Base-by-base conservation (phyloP, 163 green algal genomes). In the Scenedesmus sp. region DNA sequence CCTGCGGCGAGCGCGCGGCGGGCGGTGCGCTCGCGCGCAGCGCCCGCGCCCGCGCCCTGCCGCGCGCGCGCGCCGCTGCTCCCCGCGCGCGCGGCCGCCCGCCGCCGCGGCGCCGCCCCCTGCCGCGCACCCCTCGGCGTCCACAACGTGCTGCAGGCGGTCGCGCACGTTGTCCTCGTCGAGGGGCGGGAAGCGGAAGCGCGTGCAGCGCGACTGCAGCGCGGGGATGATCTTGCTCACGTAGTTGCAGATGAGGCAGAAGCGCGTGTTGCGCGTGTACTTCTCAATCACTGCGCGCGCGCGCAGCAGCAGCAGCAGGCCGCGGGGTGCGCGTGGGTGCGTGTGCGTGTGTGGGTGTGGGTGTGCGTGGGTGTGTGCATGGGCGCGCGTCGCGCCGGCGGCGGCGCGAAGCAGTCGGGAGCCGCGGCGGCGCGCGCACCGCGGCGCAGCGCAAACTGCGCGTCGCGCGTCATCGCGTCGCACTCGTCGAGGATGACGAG, bases 181-280 rank as follows among this genome's bases (percentile, higher is more conserved):
- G 73, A 99, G 86, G 3, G 96, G 96, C 18, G 94, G 87, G 78
- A 99, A 99, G 48, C 97, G 87, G 89, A 99, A 99, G 63, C 92
- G 87, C 31, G 95, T 99, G 87, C 96, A 99, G n/a, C 96, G 88
- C 0, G 92, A 98, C 87, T 99, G 96, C 77, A 99, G 86, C 13
- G 97, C 97, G 22, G 97, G 96, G 83, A 99, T 98, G 81, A 99
- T 95, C 84, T 98, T 98, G 84, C 78, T 93, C n/a, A 98, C 95
- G 81, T 99, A 98, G 89, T 99, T 99, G 90, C 96, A 98, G 84
- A 99, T 99, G 42, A 99, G 92, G 86, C 96, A 99, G 89, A 99
- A 99, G 62, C 97, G 91, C 0, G 94, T 95, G 86, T 98, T 98
- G 70, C 91, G 87, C 0, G 94, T 96, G 87, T 99, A 99, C 86